phyloP scores from a whole-genome alignment of 108 stramenopile species.

The Cyclotella sp. region DNA sequence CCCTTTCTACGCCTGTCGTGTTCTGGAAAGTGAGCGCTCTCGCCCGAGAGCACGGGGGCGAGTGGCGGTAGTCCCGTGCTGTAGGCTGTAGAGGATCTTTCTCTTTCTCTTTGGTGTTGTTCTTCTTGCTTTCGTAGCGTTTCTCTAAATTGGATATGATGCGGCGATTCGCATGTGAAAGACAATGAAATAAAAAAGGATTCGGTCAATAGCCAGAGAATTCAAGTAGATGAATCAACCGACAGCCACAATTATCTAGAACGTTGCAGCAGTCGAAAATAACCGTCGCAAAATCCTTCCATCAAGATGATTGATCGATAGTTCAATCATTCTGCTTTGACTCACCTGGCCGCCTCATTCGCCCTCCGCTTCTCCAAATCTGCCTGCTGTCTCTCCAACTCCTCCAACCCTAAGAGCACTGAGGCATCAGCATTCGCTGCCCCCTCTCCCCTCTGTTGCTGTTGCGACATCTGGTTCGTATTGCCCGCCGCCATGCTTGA shows the following conservation, averaged over 20 bases:
- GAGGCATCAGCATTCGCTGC: constrained; percentile 5
- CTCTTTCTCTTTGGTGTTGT: constrained; percentile 2
- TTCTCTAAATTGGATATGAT: not conserved
- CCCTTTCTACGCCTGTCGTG: not conserved
- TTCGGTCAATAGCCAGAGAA: too few relatives aligned
- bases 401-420: constrained; percentile 49
- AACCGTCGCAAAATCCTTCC: not conserved
- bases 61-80: constrained; percentile 32
- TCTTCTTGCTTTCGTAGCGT: constrained; percentile 28
- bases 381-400: constrained; percentile 60
- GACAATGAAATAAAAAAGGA: not conserved
- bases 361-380: constrained; percentile 43
- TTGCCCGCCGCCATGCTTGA: not conserved
- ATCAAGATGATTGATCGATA: not conserved
- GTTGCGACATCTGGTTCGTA: not conserved
- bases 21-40: not conserved
- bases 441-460: not conserved
- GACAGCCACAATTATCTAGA: too few relatives aligned
- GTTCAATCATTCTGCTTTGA: not conserved
- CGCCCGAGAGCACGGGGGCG: not conserved
- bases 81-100: constrained; percentile 16
- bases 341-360: constrained; percentile 2
- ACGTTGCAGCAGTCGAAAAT: too few relatives aligned
- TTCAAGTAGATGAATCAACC: too few relatives aligned
- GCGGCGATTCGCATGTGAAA: not conserved